These are phyloP conservation scores for Blastomyces percursus DNA, from an alignment of 2,329 filamentous ascomycete genomes.

Conservation along the genomic window DNA sequence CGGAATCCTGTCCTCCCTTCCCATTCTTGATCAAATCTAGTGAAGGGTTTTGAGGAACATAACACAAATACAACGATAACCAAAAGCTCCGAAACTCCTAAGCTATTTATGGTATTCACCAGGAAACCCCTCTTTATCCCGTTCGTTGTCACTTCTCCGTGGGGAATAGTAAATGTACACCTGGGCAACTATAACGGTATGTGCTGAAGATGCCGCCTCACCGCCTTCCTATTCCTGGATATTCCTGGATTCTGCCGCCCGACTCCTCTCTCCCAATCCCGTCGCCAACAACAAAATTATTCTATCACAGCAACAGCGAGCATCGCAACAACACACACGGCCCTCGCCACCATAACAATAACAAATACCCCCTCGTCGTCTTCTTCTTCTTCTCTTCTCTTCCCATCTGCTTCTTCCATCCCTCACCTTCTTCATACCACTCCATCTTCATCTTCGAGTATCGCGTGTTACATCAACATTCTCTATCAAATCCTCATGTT, in stretches of 20 bases:
- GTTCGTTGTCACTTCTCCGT: too few relatives aligned
- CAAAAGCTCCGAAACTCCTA: not conserved
- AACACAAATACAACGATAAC: too few relatives aligned
- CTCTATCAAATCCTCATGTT: not conserved
- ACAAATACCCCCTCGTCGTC: not conserved
- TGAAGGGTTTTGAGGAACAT: not conserved
- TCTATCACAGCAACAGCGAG: not conserved
- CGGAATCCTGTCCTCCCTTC: too few relatives aligned
- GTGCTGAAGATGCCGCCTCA: not conserved
- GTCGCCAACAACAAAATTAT: not conserved
- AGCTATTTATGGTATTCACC: not conserved
- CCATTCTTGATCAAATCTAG: not conserved
- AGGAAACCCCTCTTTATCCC: not conserved
- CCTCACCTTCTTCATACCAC: not conserved
- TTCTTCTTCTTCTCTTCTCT: not conserved
- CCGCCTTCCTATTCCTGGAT: not conserved
- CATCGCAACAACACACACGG: not conserved
- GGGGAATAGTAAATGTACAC: not conserved
- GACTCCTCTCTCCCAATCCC: not conserved
- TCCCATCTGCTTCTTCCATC: not conserved
- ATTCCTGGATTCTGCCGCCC: not conserved
- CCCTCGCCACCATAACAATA: not conserved
- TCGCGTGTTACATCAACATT: not conserved
- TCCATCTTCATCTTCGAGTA: not conserved
- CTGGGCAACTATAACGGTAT: too few relatives aligned